Percentiles rank a stretch among this genome's conserved stretches.
phyloP scores from a whole-genome alignment of 2,329 filamentous ascomycete species.

The Colletotrichum caudatum region DNA sequence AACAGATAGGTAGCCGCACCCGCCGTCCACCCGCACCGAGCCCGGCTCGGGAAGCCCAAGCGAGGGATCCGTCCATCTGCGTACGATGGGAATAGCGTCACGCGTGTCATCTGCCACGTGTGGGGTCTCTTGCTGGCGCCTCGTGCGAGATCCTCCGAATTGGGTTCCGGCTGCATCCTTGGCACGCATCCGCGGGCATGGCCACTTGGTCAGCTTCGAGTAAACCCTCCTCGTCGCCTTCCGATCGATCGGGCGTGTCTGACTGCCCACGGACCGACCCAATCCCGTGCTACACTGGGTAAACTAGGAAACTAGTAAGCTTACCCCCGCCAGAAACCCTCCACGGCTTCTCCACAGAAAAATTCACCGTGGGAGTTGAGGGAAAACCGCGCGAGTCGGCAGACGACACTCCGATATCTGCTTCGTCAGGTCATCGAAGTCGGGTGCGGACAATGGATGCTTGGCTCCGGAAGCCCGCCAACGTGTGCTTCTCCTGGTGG shows the following conservation, averaged over 20 bases:
- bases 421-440: constrained; percentile 13
- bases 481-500: constrained; percentile 6
- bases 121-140: constrained; percentile 36
- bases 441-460: neutral
- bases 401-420: constrained; percentile 10
- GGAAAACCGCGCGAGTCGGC: constrained; percentile 3
- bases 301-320: neutral
- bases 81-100: constrained; percentile 23
- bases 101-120: neutral
- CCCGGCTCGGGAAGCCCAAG: constrained; percentile 15
- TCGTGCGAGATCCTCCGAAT: constrained; percentile 17
- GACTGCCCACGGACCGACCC: neutral
- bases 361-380: neutral
- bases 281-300: constrained; percentile 16
- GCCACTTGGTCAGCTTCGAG: neutral
- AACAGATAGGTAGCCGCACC: neutral
- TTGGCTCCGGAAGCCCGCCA: constrained; percentile 2
- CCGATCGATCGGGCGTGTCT: neutral
- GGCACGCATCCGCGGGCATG: constrained; percentile 15
- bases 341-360: constrained; percentile 27
- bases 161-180: constrained; percentile 2
- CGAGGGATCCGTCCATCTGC: constrained; percentile 15
- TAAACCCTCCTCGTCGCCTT: neutral
- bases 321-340: neutral
- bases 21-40: neutral